Percentiles rank a stretch among this genome's conserved stretches.
Evolutionary conservation across 2,329 filamentous ascomycete species (phyloP).

Genomic region (Xylaria sp.): DNA sequence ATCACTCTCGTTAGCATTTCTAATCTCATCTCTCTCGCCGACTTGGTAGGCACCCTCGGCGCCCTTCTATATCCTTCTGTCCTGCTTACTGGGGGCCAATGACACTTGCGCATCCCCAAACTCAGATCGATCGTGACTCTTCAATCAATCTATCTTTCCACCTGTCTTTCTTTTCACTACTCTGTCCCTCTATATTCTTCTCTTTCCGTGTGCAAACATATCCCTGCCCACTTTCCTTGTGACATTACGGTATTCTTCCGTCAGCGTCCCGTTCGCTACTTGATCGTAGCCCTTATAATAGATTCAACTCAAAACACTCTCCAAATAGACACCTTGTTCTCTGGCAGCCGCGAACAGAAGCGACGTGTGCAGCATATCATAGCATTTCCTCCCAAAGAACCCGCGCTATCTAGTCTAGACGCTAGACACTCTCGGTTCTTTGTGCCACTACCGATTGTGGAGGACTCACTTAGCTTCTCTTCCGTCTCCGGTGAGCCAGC

Average conservation of each 20-base stretch:
- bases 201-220: slow-evolving; percentile 8
- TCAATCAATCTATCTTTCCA: not conserved
- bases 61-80: not conserved
- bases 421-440: slow-evolving; percentile 22
- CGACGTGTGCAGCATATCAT: slow-evolving; percentile 28
- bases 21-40: not conserved
- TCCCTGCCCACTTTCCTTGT: slow-evolving; percentile 9
- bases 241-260: not conserved
- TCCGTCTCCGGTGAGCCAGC: slow-evolving; percentile 36
- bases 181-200: not conserved
- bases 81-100: not conserved
- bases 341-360: slow-evolving; percentile 30
- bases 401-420: slow-evolving; percentile 1
- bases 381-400: slow-evolving; percentile 4
- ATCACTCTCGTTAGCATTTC: slow-evolving; percentile 14
- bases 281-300: not conserved
- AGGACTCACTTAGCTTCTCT: slow-evolving; percentile 11
- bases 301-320: not conserved
- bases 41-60: not conserved
- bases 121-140: not conserved
- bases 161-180: not conserved
- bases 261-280: slow-evolving; percentile 14
- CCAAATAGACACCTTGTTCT: slow-evolving; percentile 2
- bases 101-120: slow-evolving; percentile 17
- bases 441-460: slow-evolving; percentile 20